These are phyloP conservation scores for Eruca vesicaria DNA, from an alignment of 441 rosid genomes.

Conservation along the genomic window DNA sequence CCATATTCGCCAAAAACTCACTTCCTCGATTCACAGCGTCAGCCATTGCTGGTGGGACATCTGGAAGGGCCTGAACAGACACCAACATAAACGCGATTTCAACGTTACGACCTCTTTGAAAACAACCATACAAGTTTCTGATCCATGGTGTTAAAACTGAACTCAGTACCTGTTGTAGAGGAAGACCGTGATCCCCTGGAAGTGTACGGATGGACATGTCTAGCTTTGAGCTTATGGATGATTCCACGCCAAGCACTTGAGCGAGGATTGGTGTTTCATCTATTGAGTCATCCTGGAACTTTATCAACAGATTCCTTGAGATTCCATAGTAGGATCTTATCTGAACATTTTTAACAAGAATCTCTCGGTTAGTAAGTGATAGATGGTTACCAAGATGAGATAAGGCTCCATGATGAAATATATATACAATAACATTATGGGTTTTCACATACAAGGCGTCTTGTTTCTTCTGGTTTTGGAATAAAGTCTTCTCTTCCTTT, in stretches of 20 bases:
- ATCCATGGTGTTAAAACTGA: neutral
- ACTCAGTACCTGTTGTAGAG: slow-evolving; percentile 76
- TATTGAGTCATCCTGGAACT: slow-evolving; percentile 80
- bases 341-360: slow-evolving; percentile 44
- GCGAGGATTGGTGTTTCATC: slow-evolving; percentile 90
- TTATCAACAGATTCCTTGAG: slow-evolving; percentile 85
- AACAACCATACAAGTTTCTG: neutral
- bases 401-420: neutral
- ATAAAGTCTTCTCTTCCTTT: slow-evolving; percentile 93
- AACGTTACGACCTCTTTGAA: neutral
- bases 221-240: slow-evolving; percentile 89
- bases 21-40: slow-evolving; percentile 89
- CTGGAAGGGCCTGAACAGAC: slow-evolving; percentile 71
- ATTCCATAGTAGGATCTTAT: slow-evolving; percentile 87
- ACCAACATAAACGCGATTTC: neutral
- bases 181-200: slow-evolving; percentile 96
- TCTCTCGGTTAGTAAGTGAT: neutral
- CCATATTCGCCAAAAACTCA: slow-evolving; percentile 70
- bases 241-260: slow-evolving; percentile 79
- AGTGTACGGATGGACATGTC: slow-evolving; percentile 90
- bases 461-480: slow-evolving; percentile 97
- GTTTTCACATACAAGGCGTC: slow-evolving; percentile 69
- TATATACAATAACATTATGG: neutral
- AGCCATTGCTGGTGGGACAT: slow-evolving; percentile 97
- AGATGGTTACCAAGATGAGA: slow-evolving; percentile 6